These are phyloP conservation scores for Heliophila coronopifolia DNA, from an alignment of 441 rosid species.

Conservation along the genomic window DNA sequence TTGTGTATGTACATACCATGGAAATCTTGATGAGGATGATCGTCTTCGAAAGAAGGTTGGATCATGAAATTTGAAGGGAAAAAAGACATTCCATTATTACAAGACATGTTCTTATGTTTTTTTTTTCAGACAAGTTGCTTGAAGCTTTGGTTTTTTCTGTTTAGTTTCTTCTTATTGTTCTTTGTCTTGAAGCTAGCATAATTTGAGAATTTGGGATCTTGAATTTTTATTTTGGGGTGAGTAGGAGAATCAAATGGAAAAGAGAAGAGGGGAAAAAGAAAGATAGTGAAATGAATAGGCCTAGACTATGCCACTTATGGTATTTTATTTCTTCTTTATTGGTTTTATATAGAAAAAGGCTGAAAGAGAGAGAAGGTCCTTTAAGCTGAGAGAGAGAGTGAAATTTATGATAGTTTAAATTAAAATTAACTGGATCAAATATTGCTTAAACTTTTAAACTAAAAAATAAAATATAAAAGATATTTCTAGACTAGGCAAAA, in stretches of 20 bases:
- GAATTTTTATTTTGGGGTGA: no score
- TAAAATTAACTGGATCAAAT: conserved; percentile 11
- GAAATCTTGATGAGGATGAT: conserved; percentile 62
- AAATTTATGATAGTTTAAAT: conserved; percentile 35
- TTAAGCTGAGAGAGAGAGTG: not conserved
- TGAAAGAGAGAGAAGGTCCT: conserved; percentile 27
- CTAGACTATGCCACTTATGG: conserved; percentile 47
- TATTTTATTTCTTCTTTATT: conserved; percentile 21
- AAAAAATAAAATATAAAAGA: no score
- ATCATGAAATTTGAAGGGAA: conserved; percentile 80
- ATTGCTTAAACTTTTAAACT: conserved; percentile 19
- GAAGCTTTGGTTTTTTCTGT: conserved; percentile 14
- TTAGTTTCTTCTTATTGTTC: conserved; percentile 25
- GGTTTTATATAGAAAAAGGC: conserved; percentile 27
- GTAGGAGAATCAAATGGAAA: not conserved
- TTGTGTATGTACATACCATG: conserved; percentile 51
- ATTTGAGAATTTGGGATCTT: no score
- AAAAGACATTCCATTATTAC: conserved; percentile 78
- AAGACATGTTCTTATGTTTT: conserved; percentile 30
- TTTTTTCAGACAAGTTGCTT: no score
- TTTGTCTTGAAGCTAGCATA: conserved; percentile 12
- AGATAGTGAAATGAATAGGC: conserved; percentile 23
- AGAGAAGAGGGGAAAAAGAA: conserved; percentile 1
- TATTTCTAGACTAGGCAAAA: no score
- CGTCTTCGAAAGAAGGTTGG: conserved; percentile 55